Evolutionary conservation across 345 rosid genomes (phyloP).

Genomic region (Lepidium didymum): DNA sequence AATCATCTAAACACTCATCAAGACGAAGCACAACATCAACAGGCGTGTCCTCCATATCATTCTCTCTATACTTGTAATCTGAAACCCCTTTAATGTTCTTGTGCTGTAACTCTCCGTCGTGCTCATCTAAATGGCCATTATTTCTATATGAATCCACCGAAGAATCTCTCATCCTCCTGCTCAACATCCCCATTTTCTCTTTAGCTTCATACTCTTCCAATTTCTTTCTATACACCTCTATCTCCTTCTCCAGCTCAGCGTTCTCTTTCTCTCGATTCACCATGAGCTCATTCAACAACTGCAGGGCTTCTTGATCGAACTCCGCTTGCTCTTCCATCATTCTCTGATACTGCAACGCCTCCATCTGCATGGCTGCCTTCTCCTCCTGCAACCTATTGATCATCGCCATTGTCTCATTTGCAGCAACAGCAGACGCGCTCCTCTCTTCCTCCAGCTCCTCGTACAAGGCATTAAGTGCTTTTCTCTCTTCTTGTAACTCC

Average conservation of each 20-base stretch:
- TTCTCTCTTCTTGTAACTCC: slow-evolving; percentile 58
- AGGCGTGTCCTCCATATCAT: slow-evolving; percentile 48
- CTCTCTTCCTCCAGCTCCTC: slow-evolving; percentile 93
- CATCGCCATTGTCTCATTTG: slow-evolving; percentile 99
- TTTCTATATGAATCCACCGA: slow-evolving; percentile 51
- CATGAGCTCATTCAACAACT: slow-evolving; percentile 75
- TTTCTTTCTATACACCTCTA: slow-evolving; percentile 54
- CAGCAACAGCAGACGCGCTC: slow-evolving; percentile 83
- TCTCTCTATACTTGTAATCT: slow-evolving; percentile 17
- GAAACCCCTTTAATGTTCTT: slow-evolving; percentile 24
- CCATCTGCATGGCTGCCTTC: slow-evolving; percentile 99
- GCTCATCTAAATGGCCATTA: slow-evolving; percentile 44
- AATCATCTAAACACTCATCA: slow-evolving; percentile 69
- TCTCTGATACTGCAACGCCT: slow-evolving; percentile 93
- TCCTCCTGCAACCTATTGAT: slow-evolving; percentile 96
- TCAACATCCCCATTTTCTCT: slow-evolving; percentile 46
- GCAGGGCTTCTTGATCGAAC: slow-evolving; percentile 96
- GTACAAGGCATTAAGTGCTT: slow-evolving; percentile 58
- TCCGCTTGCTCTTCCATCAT: slow-evolving; percentile 99
- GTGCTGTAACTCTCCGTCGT: slow-evolving; percentile 42
- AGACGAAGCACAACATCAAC: slow-evolving; percentile 59
- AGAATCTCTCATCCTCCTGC: slow-evolving; percentile 48
- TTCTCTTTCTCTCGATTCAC: slow-evolving; percentile 80
- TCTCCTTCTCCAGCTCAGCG: slow-evolving; percentile 67
- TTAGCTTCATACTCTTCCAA: slow-evolving; percentile 63